Evolutionary conservation across 495 filamentous ascomycete genomes (phyloP).

Genomic region (Talaromyces borbonicus): DNA sequence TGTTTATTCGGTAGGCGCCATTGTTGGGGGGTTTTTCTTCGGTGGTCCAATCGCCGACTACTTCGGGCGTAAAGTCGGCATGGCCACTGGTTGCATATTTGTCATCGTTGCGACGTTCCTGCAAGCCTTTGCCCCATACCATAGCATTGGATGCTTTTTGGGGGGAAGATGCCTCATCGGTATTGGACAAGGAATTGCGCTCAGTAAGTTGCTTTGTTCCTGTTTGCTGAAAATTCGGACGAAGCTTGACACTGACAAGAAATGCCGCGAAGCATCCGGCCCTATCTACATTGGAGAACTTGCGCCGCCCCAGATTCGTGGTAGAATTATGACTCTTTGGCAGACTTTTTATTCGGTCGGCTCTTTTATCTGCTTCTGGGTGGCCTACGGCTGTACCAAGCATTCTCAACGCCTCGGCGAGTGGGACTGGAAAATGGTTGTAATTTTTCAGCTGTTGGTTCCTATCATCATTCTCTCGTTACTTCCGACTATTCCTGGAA

Average conservation of each 20-base stretch:
- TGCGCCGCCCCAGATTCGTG: conserved; percentile 47
- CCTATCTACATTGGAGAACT: conserved; percentile 56
- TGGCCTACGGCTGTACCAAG: conserved; percentile 46
- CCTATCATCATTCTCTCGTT: conserved; percentile 41
- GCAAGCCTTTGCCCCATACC: conserved; percentile 47
- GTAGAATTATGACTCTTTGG: conserved; percentile 59
- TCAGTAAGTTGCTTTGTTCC: conserved; percentile 34
- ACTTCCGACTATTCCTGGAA: conserved; percentile 47
- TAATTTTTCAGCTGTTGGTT: conserved; percentile 53
- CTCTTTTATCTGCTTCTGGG: conserved; percentile 54
- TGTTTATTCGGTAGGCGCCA: conserved; percentile 53
- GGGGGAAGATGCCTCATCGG: conserved; percentile 52
- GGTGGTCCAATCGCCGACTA: conserved; percentile 48
- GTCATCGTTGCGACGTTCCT: conserved; percentile 54
- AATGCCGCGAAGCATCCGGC: conserved; percentile 30
- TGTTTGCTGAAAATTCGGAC: neutral
- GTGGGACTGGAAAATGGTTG: conserved; percentile 54
- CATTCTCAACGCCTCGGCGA: conserved; percentile 41
- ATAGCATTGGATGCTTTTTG: conserved; percentile 49
- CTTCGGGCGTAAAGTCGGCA: conserved; percentile 47
- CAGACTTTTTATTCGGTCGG: conserved; percentile 58
- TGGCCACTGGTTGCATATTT: conserved; percentile 45
- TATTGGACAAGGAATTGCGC: conserved; percentile 54
- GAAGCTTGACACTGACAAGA: conserved; percentile 6
- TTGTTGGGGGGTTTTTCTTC: conserved; percentile 52